Evolutionary conservation across 306 rosid genomes (phyloP).

Genomic region (Casuarina equisetifolia): DNA sequence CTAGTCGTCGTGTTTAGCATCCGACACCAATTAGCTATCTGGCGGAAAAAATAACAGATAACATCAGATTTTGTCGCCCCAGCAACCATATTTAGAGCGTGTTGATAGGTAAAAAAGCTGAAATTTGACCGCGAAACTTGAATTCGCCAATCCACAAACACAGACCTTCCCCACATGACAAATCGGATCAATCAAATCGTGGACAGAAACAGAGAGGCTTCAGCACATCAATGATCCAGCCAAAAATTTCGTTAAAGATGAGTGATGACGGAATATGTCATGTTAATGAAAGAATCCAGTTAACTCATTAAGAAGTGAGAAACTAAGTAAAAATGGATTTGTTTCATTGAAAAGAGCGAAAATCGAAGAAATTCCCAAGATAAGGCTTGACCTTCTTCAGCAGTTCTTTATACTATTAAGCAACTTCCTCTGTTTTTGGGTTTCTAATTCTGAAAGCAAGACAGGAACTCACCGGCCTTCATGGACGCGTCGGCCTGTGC

Average conservation of each 20-base stretch:
- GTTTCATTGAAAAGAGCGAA: neutral
- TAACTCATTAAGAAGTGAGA: neutral
- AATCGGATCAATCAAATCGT: neutral
- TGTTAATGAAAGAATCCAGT: neutral
- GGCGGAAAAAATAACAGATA: constrained; percentile 6
- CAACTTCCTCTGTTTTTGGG: neutral
- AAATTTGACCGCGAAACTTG: neutral
- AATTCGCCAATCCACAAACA: neutral
- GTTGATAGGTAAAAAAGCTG: constrained; percentile 7
- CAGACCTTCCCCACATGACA: neutral
- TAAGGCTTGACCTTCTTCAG: neutral
- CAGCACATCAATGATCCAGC: neutral
- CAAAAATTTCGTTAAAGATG: no score
- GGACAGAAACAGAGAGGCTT: neutral
- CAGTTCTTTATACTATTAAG: neutral
- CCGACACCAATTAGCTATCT: neutral
- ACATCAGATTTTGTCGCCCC: neutral
- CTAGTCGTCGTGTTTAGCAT: neutral
- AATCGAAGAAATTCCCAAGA: neutral
- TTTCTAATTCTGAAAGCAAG: neutral
- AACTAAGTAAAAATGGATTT: neutral
- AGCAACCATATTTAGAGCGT: neutral
- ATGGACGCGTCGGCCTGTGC: constrained; percentile 86
- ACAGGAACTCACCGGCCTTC: constrained; percentile 56
- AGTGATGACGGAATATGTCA: neutral